Conservation (phyloP, 148 eudicot species). For the Rheum nobile region DNA sequence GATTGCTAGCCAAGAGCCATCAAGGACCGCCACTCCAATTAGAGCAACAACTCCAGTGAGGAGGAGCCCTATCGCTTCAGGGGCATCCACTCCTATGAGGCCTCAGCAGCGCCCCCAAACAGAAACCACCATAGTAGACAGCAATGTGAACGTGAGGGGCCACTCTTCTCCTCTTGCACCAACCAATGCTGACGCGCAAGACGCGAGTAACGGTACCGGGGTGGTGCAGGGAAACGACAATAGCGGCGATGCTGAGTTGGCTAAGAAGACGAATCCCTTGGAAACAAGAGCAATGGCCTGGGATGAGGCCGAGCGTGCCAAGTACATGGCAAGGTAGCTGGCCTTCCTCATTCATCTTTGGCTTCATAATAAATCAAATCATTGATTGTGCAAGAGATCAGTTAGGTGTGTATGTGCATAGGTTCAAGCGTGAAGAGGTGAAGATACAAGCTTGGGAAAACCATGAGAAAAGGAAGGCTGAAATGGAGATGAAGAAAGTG, state of each 20-base stretch:
- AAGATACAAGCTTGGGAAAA: constrained; percentile 96
- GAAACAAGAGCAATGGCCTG: constrained; percentile 82
- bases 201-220: constrained; percentile 11
- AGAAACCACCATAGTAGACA: not conserved
- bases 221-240: constrained; percentile 15
- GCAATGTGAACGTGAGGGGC: not conserved
- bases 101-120: constrained; percentile 19
- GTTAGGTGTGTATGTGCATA: constrained; percentile 14
- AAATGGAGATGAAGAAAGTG: constrained; percentile 83
- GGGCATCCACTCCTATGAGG: constrained; percentile 56
- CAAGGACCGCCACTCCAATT: constrained; percentile 79
- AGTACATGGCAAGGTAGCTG: constrained; percentile 88
- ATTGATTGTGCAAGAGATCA: not conserved
- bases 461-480: constrained; percentile 90
- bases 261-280: constrained; percentile 38
- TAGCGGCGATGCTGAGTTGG: constrained; percentile 13
- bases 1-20: constrained; percentile 79
- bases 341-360: no score
- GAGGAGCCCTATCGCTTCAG: constrained; percentile 71
- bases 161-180: constrained; percentile 25
- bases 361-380: not conserved
- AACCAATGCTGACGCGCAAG: constrained; percentile 11
- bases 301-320: constrained; percentile 97
- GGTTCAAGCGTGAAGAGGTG: constrained; percentile 88
- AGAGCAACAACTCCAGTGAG: constrained; percentile 58